Evolutionary conservation across 2,329 filamentous ascomycete species (phyloP).

Genomic region (Beauveria rudraprayagi): DNA sequence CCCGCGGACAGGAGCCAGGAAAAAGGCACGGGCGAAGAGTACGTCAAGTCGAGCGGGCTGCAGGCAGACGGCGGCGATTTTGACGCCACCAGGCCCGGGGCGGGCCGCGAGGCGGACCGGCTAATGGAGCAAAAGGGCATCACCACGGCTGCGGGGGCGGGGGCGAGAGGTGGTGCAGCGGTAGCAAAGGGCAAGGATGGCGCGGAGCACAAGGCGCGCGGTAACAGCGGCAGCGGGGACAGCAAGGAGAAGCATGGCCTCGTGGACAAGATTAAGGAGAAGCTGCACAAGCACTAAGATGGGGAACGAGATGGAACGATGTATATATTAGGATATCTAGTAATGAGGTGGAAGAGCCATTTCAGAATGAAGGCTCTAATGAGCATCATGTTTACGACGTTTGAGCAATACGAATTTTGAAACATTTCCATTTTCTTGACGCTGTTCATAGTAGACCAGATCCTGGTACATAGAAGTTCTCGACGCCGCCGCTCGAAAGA

Average conservation of each 20-base stretch:
- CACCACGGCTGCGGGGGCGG: background rate
- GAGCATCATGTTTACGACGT: background rate
- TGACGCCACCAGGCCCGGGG: constrained; percentile 55
- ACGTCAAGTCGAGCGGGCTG: constrained; percentile 50
- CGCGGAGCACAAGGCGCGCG: background rate
- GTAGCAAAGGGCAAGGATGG: background rate
- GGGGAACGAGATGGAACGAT: background rate
- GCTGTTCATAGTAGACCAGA: background rate
- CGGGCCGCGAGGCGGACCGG: constrained; percentile 58
- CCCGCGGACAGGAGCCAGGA: constrained; percentile 19
- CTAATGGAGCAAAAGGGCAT: constrained; percentile 27
- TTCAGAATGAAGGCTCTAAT: background rate
- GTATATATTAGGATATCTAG: background rate
- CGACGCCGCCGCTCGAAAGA: too few relatives aligned
- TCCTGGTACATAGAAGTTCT: background rate
- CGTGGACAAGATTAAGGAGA: constrained; percentile 12
- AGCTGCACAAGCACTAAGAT: constrained; percentile 12
- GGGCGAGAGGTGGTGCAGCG: too few relatives aligned
- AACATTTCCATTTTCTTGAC: background rate
- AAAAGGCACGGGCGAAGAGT: constrained; percentile 47
- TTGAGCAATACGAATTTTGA: background rate
- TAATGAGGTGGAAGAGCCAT: background rate
- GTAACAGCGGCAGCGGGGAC: background rate
- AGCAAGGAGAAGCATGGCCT: constrained; percentile 11
- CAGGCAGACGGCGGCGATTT: constrained; percentile 60